phyloP scores from a whole-genome alignment of 2,329 filamentous ascomycete species.

The Huntiella savannae region DNA sequence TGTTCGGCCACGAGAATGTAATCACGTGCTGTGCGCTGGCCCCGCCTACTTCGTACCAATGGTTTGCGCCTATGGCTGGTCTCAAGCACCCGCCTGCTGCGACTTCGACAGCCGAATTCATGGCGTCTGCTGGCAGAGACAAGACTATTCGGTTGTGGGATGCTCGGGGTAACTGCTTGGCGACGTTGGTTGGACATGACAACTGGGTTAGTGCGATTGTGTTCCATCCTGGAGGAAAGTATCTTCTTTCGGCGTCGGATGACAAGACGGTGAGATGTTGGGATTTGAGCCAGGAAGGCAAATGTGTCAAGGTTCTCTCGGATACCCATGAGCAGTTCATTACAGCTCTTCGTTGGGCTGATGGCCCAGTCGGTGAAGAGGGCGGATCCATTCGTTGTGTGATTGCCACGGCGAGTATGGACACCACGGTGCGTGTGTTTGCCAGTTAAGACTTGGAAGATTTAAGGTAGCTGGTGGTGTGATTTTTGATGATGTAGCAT shows the following conservation, averaged over 20 bases:
- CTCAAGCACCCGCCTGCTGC: slow-evolving; percentile 63
- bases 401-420: slow-evolving; percentile 69
- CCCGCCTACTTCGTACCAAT: slow-evolving; percentile 56
- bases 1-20: slow-evolving; percentile 72
- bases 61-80: slow-evolving; percentile 59
- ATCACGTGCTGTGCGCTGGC: slow-evolving; percentile 78
- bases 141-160: slow-evolving; percentile 88
- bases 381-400: slow-evolving; percentile 51
- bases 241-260: slow-evolving; percentile 67
- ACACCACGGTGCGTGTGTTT: slow-evolving; percentile 61
- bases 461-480: not conserved
- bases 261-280: slow-evolving; percentile 88
- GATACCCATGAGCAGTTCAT: slow-evolving; percentile 74
- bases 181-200: slow-evolving; percentile 71
- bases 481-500: not conserved
- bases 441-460: slow-evolving; percentile 28
- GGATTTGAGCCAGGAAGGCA: slow-evolving; percentile 80
- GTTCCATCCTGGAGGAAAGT: slow-evolving; percentile 86
- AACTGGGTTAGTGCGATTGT: slow-evolving; percentile 80
- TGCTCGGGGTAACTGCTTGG: slow-evolving; percentile 63
- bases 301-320: slow-evolving; percentile 64
- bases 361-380: slow-evolving; percentile 27
- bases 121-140: slow-evolving; percentile 76
- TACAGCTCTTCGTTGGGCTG: slow-evolving; percentile 74
- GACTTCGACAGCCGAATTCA: slow-evolving; percentile 62